Base-by-base conservation (phyloP, 1,139 yeast species). In the Yamadazyma dushanensis region DNA sequence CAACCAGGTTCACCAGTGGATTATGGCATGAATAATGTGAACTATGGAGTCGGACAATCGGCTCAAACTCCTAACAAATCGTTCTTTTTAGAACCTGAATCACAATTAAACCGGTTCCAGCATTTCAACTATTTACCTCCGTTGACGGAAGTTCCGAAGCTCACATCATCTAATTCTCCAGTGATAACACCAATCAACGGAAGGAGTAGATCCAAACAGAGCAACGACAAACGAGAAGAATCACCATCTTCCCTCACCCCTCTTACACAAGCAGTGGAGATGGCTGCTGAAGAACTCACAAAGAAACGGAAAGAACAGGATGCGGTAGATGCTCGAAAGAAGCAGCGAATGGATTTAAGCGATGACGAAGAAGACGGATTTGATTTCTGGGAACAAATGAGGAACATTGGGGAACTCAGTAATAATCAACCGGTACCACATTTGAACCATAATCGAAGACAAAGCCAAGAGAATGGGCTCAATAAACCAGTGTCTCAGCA, bases 91-190 rank as follows among this genome's bases (percentile, higher is more conserved):
- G 87, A 79, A 37, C 74, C 83, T 3, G 85, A 80, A 38, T 62
- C 78, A 3, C 80, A 76, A 37, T 60, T 79, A 8, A 69, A 74
- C 31, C 62, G 90, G 46, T 76, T 68, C 46, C 80, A 80, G 35
- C 92, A 83, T 59, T 83, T 83, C 62, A 83, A 82, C 52, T 82
- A 80, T 50, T 59, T 83, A 24, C 86, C 89, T 8, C 83, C 89
- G 2, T 64, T 81, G 44, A 76, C 82, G 0, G 83, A 79, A 51
- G 80, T 76, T n/a, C 90, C 89, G 0, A 81, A 78, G 49, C 61
- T 83, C 31, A 80, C 71, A 16, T 79, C 86, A 1, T 78, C 86
- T 0, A 66, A 60, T 26, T 57, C 73, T 8, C 63, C 76, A 16
- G 66, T 72, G 0, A 57, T 56, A 3, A 18, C 14, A 15, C 29